These are phyloP conservation scores for Aspergillus japonicus DNA, from an alignment of 2,329 filamentous ascomycete species.

Conservation along the genomic window DNA sequence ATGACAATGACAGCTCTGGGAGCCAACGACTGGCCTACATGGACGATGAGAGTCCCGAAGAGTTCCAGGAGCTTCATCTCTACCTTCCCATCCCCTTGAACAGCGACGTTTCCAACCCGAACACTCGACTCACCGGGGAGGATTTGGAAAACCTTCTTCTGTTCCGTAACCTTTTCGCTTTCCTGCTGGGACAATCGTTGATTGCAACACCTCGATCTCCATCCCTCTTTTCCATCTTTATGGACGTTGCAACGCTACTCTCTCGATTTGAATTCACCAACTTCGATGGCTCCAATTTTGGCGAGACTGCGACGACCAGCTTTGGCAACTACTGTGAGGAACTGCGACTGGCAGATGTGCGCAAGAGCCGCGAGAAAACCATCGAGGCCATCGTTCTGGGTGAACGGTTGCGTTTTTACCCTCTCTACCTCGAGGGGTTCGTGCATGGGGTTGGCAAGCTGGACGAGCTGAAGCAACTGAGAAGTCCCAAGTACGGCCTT, in stretches of 20 bases:
- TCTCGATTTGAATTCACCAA: conserved; percentile 61
- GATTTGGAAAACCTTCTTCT: conserved; percentile 59
- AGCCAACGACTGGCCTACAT: conserved; percentile 49
- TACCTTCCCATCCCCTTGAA: conserved; percentile 60
- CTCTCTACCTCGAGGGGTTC: conserved; percentile 88
- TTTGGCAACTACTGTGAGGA: conserved; percentile 69
- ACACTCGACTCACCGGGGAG: conserved; percentile 38
- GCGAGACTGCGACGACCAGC: conserved; percentile 56
- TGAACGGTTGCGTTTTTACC: conserved; percentile 77
- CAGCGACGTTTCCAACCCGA: conserved; percentile 46
- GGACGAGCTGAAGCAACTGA: conserved; percentile 67
- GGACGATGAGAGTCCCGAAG: conserved; percentile 45
- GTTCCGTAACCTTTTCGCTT: conserved; percentile 64
- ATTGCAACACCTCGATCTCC: conserved; percentile 57
- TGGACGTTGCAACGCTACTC: conserved; percentile 59
- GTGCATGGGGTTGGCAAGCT: conserved; percentile 86
- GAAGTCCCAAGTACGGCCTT: conserved; percentile 66
- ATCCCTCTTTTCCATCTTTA: conserved; percentile 60
- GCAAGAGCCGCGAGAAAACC: conserved; percentile 80
- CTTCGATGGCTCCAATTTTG: conserved; percentile 62
- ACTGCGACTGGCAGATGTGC: conserved; percentile 73
- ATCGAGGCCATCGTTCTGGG: conserved; percentile 86
- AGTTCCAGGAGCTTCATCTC: conserved; percentile 51
- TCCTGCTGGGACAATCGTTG: conserved; percentile 61
- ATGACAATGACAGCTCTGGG: conserved; percentile 46